Conservation (phyloP, 2,329 filamentous ascomycete species). For the Colletotrichum tabaci region DNA sequence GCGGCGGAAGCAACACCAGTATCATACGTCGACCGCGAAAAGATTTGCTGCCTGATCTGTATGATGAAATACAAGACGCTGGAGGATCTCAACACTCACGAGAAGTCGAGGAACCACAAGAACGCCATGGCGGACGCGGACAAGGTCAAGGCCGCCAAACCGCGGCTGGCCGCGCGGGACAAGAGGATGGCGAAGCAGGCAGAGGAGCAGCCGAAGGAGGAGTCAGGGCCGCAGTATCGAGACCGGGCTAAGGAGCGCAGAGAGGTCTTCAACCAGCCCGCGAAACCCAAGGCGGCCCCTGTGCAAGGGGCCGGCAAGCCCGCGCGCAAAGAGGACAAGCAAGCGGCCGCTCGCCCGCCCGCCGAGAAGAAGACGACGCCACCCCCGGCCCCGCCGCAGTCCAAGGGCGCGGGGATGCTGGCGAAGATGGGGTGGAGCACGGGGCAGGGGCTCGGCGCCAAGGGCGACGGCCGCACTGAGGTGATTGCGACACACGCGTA, state of each 20-base stretch:
- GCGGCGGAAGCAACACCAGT: conserved; percentile 54
- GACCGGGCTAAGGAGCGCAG: conserved; percentile 80
- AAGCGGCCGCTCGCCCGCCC: conserved; percentile 34
- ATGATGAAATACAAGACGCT: conserved; percentile 63
- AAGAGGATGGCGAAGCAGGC: conserved; percentile 52
- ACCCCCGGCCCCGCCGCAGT: conserved; percentile 56
- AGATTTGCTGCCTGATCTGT: conserved; percentile 61
- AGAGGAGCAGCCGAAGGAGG: conserved; percentile 44
- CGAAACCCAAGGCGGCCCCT: conserved; percentile 59
- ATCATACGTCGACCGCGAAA: conserved; percentile 73
- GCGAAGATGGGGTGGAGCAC: conserved; percentile 82
- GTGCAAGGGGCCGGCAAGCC: conserved; percentile 46
- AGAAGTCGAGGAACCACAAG: conserved; percentile 59
- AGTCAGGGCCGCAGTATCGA: conserved; percentile 63
- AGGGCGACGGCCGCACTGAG: conserved; percentile 74
- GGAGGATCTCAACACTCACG: conserved; percentile 60
- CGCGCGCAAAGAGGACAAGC: conserved; percentile 52
- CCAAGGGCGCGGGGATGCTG: conserved; percentile 77
- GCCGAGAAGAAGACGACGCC: conserved; percentile 48
- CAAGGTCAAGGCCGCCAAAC: conserved; percentile 65
- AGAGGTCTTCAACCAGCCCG: conserved; percentile 73
- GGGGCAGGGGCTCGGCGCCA: conserved; percentile 75
- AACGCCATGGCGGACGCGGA: conserved; percentile 56
- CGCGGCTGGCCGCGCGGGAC: conserved; percentile 54
- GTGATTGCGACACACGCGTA: conserved; percentile 77